Percentiles rank a stretch among this genome's conserved stretches.
phyloP scores from a whole-genome alignment of 805 yeast species.

The Saturnispora serradocipensis region DNA sequence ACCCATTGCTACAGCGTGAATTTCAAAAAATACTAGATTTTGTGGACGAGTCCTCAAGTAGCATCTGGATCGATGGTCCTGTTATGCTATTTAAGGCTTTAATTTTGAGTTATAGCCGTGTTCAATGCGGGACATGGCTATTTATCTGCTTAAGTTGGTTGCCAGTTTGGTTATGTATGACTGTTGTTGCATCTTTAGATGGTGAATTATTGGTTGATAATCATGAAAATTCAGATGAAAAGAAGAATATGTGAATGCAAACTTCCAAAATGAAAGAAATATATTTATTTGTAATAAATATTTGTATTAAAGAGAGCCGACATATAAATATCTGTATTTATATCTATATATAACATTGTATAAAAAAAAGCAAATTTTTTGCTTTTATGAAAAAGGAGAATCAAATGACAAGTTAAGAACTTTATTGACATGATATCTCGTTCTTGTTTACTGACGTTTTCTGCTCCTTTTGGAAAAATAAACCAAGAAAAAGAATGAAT shows the following conservation, averaged over 20 bases:
- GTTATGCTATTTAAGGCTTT: conserved; percentile 41
- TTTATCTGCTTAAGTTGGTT: conserved; percentile 68
- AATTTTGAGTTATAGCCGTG: conserved; percentile 52
- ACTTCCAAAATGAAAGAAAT: not conserved
- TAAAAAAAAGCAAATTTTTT: not conserved
- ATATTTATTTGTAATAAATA: not conserved
- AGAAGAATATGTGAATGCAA: conserved; percentile 9
- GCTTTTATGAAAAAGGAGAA: not conserved
- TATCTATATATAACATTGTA: not conserved
- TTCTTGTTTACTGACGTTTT: no score
- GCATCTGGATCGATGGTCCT: conserved; percentile 24
- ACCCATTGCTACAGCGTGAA: conserved; percentile 14
- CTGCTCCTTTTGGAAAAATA: no score
- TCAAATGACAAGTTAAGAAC: not conserved
- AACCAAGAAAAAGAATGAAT: no score
- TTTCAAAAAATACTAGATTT: conserved; percentile 13
- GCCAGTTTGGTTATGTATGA: conserved; percentile 59
- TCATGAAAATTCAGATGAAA: conserved; percentile 8
- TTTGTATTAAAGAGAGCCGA: not conserved
- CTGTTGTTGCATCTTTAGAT: conserved; percentile 20
- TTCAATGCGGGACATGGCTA: conserved; percentile 83
- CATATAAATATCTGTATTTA: not conserved
- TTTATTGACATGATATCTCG: no score
- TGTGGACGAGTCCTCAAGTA: conserved; percentile 8
- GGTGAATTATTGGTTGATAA: conserved; percentile 7